phyloP scores from a whole-genome alignment of 1,139 yeast genomes.

The Zygotorulaspora mrakii region DNA sequence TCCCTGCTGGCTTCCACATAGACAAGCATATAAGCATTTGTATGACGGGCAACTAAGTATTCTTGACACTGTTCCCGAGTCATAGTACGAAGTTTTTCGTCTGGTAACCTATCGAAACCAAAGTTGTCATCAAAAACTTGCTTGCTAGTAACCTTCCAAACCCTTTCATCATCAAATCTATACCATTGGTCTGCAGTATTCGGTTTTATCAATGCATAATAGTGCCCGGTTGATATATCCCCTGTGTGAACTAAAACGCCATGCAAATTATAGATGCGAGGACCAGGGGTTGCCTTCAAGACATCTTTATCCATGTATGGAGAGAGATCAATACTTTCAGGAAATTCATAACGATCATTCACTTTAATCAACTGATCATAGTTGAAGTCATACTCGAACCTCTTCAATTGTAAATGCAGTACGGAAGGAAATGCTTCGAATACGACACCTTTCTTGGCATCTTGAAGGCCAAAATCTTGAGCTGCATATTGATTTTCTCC shows the following conservation, averaged over 20 bases:
- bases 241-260: slow-evolving; percentile 97
- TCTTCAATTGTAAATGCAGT: slow-evolving; percentile 82
- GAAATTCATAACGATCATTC: slow-evolving; percentile 89
- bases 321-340: slow-evolving; percentile 72
- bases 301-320: slow-evolving; percentile 69
- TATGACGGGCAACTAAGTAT: slow-evolving; percentile 67
- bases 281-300: slow-evolving; percentile 47
- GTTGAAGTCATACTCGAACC: slow-evolving; percentile 92
- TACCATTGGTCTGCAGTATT: slow-evolving; percentile 70
- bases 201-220: slow-evolving; percentile 91
- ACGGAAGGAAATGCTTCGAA: slow-evolving; percentile 91
- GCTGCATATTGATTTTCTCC: slow-evolving; percentile 98
- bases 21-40: slow-evolving; percentile 96
- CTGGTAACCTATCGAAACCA: slow-evolving; percentile 66
- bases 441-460: slow-evolving; percentile 94
- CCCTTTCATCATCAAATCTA: slow-evolving; percentile 92
- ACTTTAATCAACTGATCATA: slow-evolving; percentile 86
- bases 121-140: slow-evolving; percentile 92
- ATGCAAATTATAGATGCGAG: slow-evolving; percentile 78
- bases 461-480: slow-evolving; percentile 87
- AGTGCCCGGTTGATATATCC: slow-evolving; percentile 92
- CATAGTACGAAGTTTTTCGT: slow-evolving; percentile 47
- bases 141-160: slow-evolving; percentile 74
- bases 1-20: slow-evolving; percentile 69
- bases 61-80: slow-evolving; percentile 60